Base-by-base conservation (phyloP, 345 rosid species). In the Camelina neglecta region DNA sequence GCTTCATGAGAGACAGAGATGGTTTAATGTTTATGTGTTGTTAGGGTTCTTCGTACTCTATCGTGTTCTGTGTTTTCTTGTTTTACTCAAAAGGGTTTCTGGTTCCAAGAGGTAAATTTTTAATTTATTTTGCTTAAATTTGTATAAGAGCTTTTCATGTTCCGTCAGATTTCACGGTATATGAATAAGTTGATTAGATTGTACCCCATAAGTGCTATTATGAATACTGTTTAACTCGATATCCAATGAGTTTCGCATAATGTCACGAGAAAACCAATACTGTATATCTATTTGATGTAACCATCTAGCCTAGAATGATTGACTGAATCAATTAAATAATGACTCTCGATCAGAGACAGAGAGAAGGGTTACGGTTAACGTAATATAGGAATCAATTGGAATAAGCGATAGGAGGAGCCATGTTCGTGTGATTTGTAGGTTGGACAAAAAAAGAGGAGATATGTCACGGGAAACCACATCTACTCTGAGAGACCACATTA, bases 21-120 rank as follows among this genome's bases (percentile, higher is more conserved):
- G 98, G 98, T 81, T 80, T 5, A 90, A 92, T 67, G 72, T 92
- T 61, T 92, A 88, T 60, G 65, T 92, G 65, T 79, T 94, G 86
- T 54, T 92, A 60, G 98, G 92, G 31, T 94, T 94, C 83, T 94
- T 92, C 53, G 77, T 92, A 60, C 77, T 94, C 41, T 94, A 92
- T 75, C 95, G 97, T 42, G 20, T 90, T 24, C 85, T 92, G 71
- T 94, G 96, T 78, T 84, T 89, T 78, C 61, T 94, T 48, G 90
- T 83, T 45, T 60, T 94, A 75, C 81, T 90, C 72, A 84, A 85
- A 75, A 83, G 97, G 74, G 85, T 94, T 80, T 92, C 98, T 29
- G 78, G 85, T 72, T 86, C 87, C 23, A 94, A 83, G 77, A 85
- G 82, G 63, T 93, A 62, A 81, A 18, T 20, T 0, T 1, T 6